Conservation (phyloP, 306 rosid genomes). For the Quercus gilva region DNA sequence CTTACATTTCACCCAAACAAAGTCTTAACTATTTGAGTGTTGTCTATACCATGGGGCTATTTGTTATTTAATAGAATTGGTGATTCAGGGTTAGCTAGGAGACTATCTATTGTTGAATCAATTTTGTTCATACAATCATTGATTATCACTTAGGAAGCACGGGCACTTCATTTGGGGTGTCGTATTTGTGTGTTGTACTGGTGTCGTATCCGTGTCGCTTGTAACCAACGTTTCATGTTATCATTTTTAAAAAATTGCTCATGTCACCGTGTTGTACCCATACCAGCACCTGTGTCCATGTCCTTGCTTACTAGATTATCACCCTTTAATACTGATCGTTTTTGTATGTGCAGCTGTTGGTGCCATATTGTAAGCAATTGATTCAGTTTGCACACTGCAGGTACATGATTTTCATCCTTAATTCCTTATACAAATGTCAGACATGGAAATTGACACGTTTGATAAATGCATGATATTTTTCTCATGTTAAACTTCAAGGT, state of each 20-base stretch:
- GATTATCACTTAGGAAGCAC: too few species aligned
- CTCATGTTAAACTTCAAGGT: constrained; percentile 47
- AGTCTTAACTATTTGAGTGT: constrained; percentile 1
- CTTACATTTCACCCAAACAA: too few species aligned
- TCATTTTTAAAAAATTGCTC: too few species aligned
- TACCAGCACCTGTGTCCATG: too few species aligned
- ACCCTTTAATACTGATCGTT: too few species aligned
- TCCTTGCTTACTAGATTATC: too few species aligned
- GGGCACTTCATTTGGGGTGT: too few species aligned
- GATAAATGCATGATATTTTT: constrained; percentile 16
- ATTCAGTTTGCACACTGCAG: constrained; percentile 82
- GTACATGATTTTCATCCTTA: constrained; percentile 30
- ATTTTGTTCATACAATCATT: too few species aligned
- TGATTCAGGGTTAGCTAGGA: constrained; percentile 59
- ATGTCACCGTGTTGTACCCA: accelerated
- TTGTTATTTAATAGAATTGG: constrained; percentile 51
- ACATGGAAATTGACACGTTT: constrained; percentile 15
- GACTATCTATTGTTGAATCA: too few species aligned
- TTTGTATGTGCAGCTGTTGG: constrained; percentile 16
- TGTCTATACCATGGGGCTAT: constrained; percentile 50
- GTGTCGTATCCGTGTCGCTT: too few species aligned
- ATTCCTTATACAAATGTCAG: background rate
- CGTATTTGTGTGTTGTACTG: too few species aligned
- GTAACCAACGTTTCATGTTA: too few species aligned
- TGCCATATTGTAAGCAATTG: constrained; percentile 76